Conservation (phyloP, 768 basidiomycete genomes). For the Mycena maculata region DNA sequence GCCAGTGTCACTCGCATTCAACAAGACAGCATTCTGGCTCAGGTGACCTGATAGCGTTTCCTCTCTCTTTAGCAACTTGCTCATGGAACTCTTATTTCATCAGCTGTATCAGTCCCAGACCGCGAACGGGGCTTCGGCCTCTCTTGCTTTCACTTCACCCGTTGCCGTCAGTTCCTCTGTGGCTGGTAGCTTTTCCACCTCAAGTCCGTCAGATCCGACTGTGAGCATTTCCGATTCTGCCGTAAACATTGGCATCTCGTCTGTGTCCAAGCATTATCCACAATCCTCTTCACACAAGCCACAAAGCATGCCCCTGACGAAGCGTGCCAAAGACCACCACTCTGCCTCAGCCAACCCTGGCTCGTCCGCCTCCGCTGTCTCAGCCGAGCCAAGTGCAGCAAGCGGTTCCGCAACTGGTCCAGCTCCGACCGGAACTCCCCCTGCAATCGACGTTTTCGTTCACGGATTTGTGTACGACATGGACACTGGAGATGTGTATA, state of each 20-base stretch:
- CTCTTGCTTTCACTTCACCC: not conserved
- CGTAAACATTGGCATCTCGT: not conserved
- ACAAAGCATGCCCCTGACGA: not conserved
- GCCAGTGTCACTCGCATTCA: constrained; percentile 53
- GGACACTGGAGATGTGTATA: constrained; percentile 58
- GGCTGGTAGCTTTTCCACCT: not conserved
- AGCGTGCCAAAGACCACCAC: not conserved
- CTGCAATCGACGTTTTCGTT: constrained; percentile 52
- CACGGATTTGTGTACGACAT: constrained; percentile 72
- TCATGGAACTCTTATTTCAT: not conserved
- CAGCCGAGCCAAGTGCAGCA: not conserved
- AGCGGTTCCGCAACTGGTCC: not conserved
- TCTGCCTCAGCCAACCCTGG: constrained; percentile 23
- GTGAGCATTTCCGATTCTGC: not conserved
- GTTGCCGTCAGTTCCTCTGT: not conserved
- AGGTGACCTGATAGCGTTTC: constrained; percentile 41
- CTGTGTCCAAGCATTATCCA: not conserved
- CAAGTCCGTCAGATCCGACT: not conserved
- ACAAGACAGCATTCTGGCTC: constrained; percentile 50
- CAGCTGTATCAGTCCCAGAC: not conserved
- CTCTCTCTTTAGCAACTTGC: not conserved
- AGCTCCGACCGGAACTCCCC: constrained; percentile 29
- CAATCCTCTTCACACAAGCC: constrained; percentile 16
- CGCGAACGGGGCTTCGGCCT: not conserved
- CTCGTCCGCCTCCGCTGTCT: not conserved